Base-by-base conservation (phyloP, 2,329 filamentous ascomycete species). In the Hirsutella thompsonii region DNA sequence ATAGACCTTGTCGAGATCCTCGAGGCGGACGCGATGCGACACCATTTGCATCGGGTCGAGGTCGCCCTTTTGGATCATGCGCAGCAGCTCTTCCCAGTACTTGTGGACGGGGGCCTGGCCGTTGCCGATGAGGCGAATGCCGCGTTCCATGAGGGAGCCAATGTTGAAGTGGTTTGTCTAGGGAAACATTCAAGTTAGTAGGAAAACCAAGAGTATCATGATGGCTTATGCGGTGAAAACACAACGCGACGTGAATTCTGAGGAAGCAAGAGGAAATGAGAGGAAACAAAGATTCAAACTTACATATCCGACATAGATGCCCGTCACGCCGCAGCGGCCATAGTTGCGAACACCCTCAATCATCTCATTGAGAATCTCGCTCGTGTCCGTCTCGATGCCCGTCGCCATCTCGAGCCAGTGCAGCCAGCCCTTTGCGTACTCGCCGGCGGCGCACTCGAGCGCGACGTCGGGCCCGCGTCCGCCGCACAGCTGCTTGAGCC, bases 151-250 rank as follows among this genome's bases (percentile, higher is more conserved):
- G 13, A 93, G 56, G 0, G 83, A 79, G 9, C 87, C 85, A 49
- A 90, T 79, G 61, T 86, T 86, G 68, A 90, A 85, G 58, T 86
- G 81, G 60, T 87, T 88, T 19, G 81, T 85, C 72, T 80, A 11
- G 4, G 35, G 47, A 34, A 34, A 34, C 8, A 34, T 34, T n/a
- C n/a, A n/a, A n/a, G n/a, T n/a, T n/a, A n/a, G n/a, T n/a, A n/a
- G n/a, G n/a, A 34, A 34, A 14, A 14, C 18, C 26, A 29, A 13
- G 26, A 29, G 26, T 13, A 29, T 29, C 26, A n/a, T n/a, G n/a
- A n/a, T n/a, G n/a, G n/a, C n/a, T n/a, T n/a, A n/a, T n/a, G n/a
- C n/a, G n/a, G n/a, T n/a, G n/a, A n/a, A n/a, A n/a, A n/a, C n/a
- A n/a, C n/a, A n/a, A n/a, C n/a, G n/a, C n/a, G n/a, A n/a, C n/a